Evolutionary conservation across 78 protist genomes (phyloP).

Genomic region (Cyanophora paradoxa): DNA sequence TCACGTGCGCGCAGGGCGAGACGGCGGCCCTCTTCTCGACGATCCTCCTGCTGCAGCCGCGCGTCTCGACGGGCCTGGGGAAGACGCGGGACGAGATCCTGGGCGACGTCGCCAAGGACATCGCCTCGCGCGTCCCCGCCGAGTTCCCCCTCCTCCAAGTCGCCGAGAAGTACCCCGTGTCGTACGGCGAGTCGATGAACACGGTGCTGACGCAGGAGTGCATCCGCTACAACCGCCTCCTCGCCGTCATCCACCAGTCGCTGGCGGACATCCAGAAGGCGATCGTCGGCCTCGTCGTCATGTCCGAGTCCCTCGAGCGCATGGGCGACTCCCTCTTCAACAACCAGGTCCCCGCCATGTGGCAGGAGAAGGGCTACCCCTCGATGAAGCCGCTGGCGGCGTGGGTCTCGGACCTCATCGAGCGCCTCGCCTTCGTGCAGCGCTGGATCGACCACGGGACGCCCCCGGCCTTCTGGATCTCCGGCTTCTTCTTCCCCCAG

Average conservation of each 20-base stretch:
- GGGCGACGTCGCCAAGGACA: conserved; percentile 15
- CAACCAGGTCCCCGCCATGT: conserved; percentile 33
- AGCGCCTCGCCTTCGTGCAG: conserved; percentile 48
- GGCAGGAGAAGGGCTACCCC: conserved; percentile 57
- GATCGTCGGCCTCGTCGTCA: conserved; percentile 57
- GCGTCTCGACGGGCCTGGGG: conserved; percentile 1
- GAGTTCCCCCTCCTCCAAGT: conserved; percentile 35
- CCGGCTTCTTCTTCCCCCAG: conserved; percentile 85
- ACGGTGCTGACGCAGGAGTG: conserved; percentile 66
- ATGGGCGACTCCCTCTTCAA: conserved; percentile 35
- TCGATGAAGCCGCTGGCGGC: conserved; percentile 64
- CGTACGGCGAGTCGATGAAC: conserved; percentile 58
- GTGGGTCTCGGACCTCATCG: conserved; percentile 70
- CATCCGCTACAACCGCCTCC: conserved; percentile 52
- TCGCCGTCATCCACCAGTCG: conserved; percentile 11
- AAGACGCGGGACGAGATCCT: conserved; percentile 28
- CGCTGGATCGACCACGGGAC: no score
- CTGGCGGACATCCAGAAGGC: conserved; percentile 46
- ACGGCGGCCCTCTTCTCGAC: conserved; percentile 34
- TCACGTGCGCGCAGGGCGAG: conserved; percentile 56
- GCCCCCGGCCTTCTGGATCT: no score
- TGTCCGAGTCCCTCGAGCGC: conserved; percentile 60
- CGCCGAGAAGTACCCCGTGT: conserved; percentile 32
- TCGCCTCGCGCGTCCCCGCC: conserved; percentile 32
- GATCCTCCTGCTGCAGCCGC: conserved; percentile 54